A percentile compares a stretch with the other conserved stretches of the same genome.
These are phyloP conservation scores for Mortierella sp. DNA, from an alignment of 371 early-diverging fungal genomes.

Conservation along the genomic window DNA sequence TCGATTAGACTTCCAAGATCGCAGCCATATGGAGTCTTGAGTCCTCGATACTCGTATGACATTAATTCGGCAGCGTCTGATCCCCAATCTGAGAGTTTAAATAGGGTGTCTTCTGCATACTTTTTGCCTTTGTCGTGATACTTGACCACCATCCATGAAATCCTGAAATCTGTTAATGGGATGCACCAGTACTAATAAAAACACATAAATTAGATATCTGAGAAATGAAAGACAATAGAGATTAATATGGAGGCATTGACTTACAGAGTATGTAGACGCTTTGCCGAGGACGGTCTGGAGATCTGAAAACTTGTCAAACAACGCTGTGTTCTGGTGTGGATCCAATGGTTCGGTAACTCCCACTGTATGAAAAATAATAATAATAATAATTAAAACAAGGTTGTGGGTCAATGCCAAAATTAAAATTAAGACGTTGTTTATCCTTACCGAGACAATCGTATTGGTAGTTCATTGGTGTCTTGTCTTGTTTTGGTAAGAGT, in stretches of 20 bases:
- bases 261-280: constrained; percentile 29
- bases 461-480: constrained; percentile 27
- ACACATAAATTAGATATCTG: neutral
- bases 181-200: constrained; percentile 34
- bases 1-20: constrained; percentile 27
- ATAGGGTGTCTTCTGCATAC: constrained; percentile 21
- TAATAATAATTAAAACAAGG: neutral
- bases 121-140: constrained; percentile 25
- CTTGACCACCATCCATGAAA: constrained; percentile 38
- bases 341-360: constrained; percentile 37
- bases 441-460: constrained; percentile 34
- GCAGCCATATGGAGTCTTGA: constrained; percentile 24
- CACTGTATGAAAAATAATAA: too few species aligned
- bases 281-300: constrained; percentile 38
- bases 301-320: constrained; percentile 32
- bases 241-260: neutral
- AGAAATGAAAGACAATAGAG: neutral
- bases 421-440: neutral
- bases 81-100: constrained; percentile 38
- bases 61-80: constrained; percentile 24
- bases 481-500: constrained; percentile 32
- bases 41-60: constrained; percentile 19
- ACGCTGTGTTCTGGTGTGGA: constrained; percentile 13
- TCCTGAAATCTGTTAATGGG: constrained; percentile 24
- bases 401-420: neutral